Percentiles rank a stretch among this genome's conserved stretches.
Conservation (phyloP, 2,329 filamentous ascomycete species). For the Exophiala lecanii-corni region DNA sequence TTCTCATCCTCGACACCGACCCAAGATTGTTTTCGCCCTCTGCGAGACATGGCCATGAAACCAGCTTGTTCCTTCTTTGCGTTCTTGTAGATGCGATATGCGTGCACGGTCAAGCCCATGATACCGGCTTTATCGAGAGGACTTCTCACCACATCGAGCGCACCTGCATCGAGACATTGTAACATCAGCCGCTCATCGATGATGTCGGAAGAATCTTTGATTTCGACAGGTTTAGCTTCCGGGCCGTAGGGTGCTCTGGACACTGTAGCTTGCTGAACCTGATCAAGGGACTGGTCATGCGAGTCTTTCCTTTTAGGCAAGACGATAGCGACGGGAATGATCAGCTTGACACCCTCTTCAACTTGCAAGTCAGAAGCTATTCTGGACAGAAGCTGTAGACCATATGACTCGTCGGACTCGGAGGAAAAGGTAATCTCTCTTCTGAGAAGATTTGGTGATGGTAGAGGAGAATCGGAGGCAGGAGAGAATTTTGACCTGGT, state of each 20-base stretch:
- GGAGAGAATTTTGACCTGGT: constrained; percentile 31
- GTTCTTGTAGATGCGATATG: constrained; percentile 75
- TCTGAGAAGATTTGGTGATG: constrained; percentile 26
- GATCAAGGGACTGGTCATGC: constrained; percentile 17
- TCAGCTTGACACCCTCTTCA: constrained; percentile 45
- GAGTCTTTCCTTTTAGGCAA: constrained; percentile 30
- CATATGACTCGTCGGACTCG: constrained; percentile 44
- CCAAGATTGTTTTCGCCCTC: constrained; percentile 82
- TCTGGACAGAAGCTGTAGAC: constrained; percentile 44
- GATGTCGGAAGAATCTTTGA: constrained; percentile 32
- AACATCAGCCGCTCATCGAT: constrained; percentile 55
- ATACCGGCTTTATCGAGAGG: constrained; percentile 71
- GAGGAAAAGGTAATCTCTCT: constrained; percentile 41
- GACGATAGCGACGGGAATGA: constrained; percentile 47
- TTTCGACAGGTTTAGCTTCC: constrained; percentile 21
- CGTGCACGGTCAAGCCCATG: constrained; percentile 73
- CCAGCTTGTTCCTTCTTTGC: constrained; percentile 68
- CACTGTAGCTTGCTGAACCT: constrained; percentile 7
- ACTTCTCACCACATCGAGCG: constrained; percentile 76
- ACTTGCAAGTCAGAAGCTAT: constrained; percentile 48
- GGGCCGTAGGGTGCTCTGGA: constrained; percentile 19
- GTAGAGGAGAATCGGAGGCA: constrained; percentile 30
- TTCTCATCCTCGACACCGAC: constrained; percentile 80
- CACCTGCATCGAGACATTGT: constrained; percentile 77
- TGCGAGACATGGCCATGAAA: constrained; percentile 62